Conservation (phyloP, 2,329 filamentous ascomycete species). For the Macrophomina phaseolina region DNA sequence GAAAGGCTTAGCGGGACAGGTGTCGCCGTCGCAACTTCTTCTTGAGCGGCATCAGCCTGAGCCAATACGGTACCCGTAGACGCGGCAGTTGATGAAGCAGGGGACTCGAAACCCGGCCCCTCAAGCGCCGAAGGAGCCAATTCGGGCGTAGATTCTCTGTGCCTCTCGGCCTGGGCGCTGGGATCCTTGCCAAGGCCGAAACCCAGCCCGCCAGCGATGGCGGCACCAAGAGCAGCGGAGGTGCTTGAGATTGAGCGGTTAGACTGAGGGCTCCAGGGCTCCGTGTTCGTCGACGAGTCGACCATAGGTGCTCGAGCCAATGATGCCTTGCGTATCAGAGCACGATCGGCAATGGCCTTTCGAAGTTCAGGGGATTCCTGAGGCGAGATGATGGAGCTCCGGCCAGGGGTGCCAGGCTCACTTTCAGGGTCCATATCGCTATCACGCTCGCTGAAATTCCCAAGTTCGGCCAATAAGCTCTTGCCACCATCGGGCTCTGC, state of each 20-base stretch:
- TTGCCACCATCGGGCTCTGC: slow-evolving; percentile 64
- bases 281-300: slow-evolving; percentile 68
- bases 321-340: slow-evolving; percentile 25
- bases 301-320: slow-evolving; percentile 55
- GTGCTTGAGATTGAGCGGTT: slow-evolving; percentile 33
- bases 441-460: slow-evolving; percentile 77
- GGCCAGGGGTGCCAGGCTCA: slow-evolving; percentile 36
- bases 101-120: slow-evolving; percentile 14
- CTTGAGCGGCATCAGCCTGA: slow-evolving; percentile 14
- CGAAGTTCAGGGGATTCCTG: slow-evolving; percentile 25
- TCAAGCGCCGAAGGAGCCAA: slow-evolving; percentile 26
- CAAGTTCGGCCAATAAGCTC: slow-evolving; percentile 90
- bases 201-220: slow-evolving; percentile 32
- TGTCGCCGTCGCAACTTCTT: slow-evolving; percentile 1
- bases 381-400: slow-evolving; percentile 20
- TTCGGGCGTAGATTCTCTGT: slow-evolving; percentile 15
- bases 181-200: slow-evolving; percentile 33
- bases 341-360: slow-evolving; percentile 16
- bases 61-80: slow-evolving; percentile 28
- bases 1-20: slow-evolving; percentile 18
- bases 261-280: slow-evolving; percentile 57
- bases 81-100: slow-evolving; percentile 18
- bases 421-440: slow-evolving; percentile 58
- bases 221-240: slow-evolving; percentile 31
- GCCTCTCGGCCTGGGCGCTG: slow-evolving; percentile 6